Conservation (phyloP, 1,139 yeast species). For the Chernovozyma aurita region DNA sequence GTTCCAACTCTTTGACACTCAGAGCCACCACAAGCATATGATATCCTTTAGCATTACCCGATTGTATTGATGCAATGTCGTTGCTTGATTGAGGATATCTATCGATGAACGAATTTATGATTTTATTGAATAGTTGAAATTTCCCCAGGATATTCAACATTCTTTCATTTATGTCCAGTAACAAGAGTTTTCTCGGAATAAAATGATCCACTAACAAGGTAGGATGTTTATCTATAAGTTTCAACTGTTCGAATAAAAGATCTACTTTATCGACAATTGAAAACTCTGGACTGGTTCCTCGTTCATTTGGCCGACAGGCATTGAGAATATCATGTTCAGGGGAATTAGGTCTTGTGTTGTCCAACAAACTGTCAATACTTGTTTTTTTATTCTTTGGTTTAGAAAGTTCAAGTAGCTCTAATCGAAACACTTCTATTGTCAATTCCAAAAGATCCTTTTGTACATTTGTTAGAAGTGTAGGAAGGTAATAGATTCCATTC, state of each 20-base stretch:
- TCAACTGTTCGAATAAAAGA: slow-evolving; percentile 47
- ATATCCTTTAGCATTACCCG: background rate
- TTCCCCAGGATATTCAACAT: slow-evolving; percentile 55
- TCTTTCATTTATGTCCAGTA: slow-evolving; percentile 59
- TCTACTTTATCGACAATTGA: slow-evolving; percentile 26
- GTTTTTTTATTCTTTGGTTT: slow-evolving; percentile 22
- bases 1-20: slow-evolving; percentile 62
- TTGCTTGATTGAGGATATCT: slow-evolving; percentile 6
- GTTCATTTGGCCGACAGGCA: slow-evolving; percentile 8
- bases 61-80: slow-evolving; percentile 4
- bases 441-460: slow-evolving; percentile 56
- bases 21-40: slow-evolving; percentile 55
- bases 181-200: slow-evolving; percentile 61
- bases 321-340: slow-evolving; percentile 8
- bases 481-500: slow-evolving; percentile 43
- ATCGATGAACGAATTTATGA: slow-evolving; percentile 35
- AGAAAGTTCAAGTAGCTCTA: slow-evolving; percentile 34
- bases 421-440: slow-evolving; percentile 46
- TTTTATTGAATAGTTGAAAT: slow-evolving; percentile 47
- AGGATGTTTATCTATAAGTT: slow-evolving; percentile 57
- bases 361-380: slow-evolving; percentile 36
- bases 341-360: slow-evolving; percentile 11
- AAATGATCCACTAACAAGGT: slow-evolving; percentile 69
- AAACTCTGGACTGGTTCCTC: background rate
- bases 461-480: slow-evolving; percentile 49